Conservation (phyloP, 2,329 filamentous ascomycete genomes). For the Trichoderma sp. region DNA sequence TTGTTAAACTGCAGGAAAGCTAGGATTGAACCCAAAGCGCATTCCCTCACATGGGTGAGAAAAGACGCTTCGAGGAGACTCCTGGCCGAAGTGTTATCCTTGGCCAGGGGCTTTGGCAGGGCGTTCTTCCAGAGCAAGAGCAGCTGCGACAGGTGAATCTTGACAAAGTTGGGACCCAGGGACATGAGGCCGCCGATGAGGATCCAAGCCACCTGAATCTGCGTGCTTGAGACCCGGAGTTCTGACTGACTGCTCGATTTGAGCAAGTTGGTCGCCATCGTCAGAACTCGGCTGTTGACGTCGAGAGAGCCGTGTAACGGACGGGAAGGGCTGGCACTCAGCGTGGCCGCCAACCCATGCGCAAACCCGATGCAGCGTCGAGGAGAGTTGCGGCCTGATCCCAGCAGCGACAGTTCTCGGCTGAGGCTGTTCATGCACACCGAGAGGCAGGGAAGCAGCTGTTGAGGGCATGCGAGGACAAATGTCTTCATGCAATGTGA, state of each 20-base stretch:
- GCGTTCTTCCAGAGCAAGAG: conserved; percentile 97
- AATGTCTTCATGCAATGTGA: conserved; percentile 85
- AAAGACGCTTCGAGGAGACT: conserved; percentile 89
- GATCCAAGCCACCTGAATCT: conserved; percentile 98
- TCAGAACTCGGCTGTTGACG: conserved; percentile 87
- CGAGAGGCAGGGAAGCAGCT: conserved; percentile 85
- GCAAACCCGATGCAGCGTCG: conserved; percentile 87
- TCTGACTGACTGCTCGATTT: conserved; percentile 93
- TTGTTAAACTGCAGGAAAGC: conserved; percentile 94
- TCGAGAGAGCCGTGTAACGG: conserved; percentile 94
- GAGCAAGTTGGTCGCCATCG: conserved; percentile 86
- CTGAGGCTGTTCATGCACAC: conserved; percentile 96
- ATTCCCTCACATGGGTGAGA: conserved; percentile 91
- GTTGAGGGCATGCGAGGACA: conserved; percentile 87
- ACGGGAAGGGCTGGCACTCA: conserved; percentile 85
- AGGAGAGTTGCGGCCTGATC: conserved; percentile 73
- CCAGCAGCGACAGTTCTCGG: conserved; percentile 78
- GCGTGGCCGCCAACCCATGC: conserved; percentile 84
- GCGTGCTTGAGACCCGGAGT: conserved; percentile 84
- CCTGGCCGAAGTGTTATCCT: conserved; percentile 83
- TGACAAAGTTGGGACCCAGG: conserved; percentile 95
- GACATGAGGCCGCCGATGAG: conserved; percentile 96
- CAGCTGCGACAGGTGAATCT: conserved; percentile 93
- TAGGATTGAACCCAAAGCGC: conserved; percentile 85
- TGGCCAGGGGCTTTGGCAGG: conserved; percentile 88